Evolutionary conservation across 331 rosid genomes (phyloP), one percentile per base, ranked within the genome.

Genomic region (Arachis monticola): DNA sequence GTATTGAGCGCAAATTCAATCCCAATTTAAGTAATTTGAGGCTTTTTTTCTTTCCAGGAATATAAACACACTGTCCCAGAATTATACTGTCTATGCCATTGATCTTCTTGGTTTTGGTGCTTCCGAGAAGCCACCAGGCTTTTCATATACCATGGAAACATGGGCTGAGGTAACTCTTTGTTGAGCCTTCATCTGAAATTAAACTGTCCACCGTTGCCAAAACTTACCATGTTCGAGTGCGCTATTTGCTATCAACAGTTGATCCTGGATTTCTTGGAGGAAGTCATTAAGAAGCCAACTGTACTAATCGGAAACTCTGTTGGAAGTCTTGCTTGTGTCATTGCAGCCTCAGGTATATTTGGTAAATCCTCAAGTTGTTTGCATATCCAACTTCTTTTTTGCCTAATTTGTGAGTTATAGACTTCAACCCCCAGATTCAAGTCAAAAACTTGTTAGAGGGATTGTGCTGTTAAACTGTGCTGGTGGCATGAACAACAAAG

Each of bases 51-150:
- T 48, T 70, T 68, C 55, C 92, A 90, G 98, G 92, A 93, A 93
- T 82, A 87, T 93, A 63, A 72, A 55, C 80, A 83, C 88, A 10
- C 73, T 93, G 63, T 70, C 93, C 60, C 80, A 86, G 78, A 73
- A 73, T 66, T 74, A 88, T 52, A 87, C 86, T 72, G 97, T 94
- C 56, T 94, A 91, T 88, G 98, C 92, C 41, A 87, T 94, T 82
- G 98, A 94, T 83, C 97, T 94, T 73, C 91, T 94, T 60, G 98
- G 98, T 30, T 91, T 93, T 86, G 98, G 98, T n/a, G 95, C 88
- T 68, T 93, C 98, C 9, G 97, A 91, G 59, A 93, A 93, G 81
- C 98, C 98, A 9, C 62, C 80, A 0, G 92, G 86, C 55, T 93
- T 93, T 82, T 64, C 83, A 6, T 93, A 91, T 69, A 89, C 96